Evolutionary conservation across 441 rosid genomes (phyloP).

Genomic region (Pelargonium australe): DNA sequence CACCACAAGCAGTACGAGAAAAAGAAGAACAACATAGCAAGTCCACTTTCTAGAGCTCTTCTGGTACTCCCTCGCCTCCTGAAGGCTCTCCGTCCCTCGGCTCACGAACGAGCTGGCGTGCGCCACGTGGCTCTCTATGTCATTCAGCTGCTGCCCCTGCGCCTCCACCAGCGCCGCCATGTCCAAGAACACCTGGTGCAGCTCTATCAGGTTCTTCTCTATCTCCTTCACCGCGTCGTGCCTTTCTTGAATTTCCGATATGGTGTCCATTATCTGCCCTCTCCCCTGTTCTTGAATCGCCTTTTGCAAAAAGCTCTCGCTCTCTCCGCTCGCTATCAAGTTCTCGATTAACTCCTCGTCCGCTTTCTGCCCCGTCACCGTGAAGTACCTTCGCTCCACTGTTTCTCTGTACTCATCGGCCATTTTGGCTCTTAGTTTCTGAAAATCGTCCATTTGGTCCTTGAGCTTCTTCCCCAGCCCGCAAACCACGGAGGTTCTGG

Average conservation of each 20-base stretch:
- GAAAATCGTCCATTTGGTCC: conserved; percentile 76
- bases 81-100: conserved; percentile 68
- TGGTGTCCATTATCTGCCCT: conserved; percentile 69
- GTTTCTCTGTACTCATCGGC: conserved; percentile 65
- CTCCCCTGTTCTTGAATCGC: conserved; percentile 94
- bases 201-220: conserved; percentile 70
- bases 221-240: conserved; percentile 86
- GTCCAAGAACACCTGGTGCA: conserved; percentile 84
- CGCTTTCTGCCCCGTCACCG: conserved; percentile 66
- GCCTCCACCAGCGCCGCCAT: conserved; percentile 90
- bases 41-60: conserved; percentile 80
- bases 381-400: conserved; percentile 69
- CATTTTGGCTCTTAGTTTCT: conserved; percentile 55
- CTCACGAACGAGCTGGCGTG: conserved; percentile 83
- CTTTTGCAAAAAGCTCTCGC: conserved; percentile 75
- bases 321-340: conserved; percentile 75
- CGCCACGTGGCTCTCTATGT: conserved; percentile 82
- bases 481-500: conserved; percentile 68
- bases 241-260: conserved; percentile 88
- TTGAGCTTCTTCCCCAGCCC: conserved; percentile 82
- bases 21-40: conserved; percentile 53
- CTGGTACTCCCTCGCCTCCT: conserved; percentile 68
- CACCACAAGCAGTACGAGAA: conserved; percentile 32
- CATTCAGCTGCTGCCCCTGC: conserved; percentile 78
- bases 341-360: conserved; percentile 69